Percentiles rank a stretch among this genome's conserved stretches.
Evolutionary conservation across 768 basidiomycete species (phyloP).

Genomic region (Pisolithus albus): DNA sequence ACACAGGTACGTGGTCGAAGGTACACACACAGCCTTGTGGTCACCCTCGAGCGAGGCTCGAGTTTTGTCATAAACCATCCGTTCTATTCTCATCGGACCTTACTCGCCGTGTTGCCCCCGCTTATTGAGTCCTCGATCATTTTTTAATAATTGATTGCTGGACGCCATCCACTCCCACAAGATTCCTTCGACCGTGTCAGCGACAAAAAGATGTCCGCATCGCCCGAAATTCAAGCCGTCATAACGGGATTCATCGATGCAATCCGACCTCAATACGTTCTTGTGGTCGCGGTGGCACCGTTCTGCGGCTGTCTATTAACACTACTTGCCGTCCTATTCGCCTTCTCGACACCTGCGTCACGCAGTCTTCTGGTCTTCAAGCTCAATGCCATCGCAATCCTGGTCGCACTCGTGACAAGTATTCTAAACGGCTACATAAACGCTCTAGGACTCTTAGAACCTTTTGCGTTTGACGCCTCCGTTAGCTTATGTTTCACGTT

Average conservation of each 20-base stretch:
- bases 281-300: neutral
- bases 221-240: neutral
- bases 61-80: too few species aligned
- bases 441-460: neutral
- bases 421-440: neutral
- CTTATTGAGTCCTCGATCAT: too few species aligned
- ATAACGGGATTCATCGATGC: neutral
- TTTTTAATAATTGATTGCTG: neutral
- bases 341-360: constrained; percentile 18
- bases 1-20: too few species aligned
- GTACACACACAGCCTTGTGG: too few species aligned
- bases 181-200: neutral
- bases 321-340: constrained; percentile 14
- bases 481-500: neutral
- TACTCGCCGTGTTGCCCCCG: too few species aligned
- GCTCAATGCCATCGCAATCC: constrained; percentile 19
- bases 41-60: too few species aligned
- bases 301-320: neutral
- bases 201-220: neutral
- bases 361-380: constrained; percentile 19
- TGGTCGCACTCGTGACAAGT: constrained; percentile 7
- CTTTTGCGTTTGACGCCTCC: neutral
- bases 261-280: neutral
- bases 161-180: neutral
- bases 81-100: too few species aligned